Percentiles rank a stretch among this genome's conserved stretches.
These are phyloP conservation scores for Nigrospora oryzae DNA, from an alignment of 2,329 filamentous ascomycete species.

Conservation along the genomic window DNA sequence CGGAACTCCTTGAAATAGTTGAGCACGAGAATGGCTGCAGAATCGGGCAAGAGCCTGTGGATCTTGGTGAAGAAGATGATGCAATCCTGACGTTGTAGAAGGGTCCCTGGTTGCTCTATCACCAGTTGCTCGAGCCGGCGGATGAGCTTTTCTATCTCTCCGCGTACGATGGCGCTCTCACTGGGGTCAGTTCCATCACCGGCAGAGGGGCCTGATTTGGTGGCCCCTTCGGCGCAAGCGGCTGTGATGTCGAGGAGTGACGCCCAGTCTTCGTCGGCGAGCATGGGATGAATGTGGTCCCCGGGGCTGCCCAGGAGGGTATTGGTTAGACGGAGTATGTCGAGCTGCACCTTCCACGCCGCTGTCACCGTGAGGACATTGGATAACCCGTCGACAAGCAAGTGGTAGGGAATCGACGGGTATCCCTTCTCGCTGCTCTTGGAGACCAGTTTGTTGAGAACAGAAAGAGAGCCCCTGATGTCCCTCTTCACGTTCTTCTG, in stretches of 20 bases:
- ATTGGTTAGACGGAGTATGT: slow-evolving; percentile 44
- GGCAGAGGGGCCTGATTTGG: slow-evolving; percentile 10
- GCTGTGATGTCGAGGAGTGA: slow-evolving; percentile 50
- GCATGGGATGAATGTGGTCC: slow-evolving; percentile 42
- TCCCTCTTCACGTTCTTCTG: slow-evolving; percentile 46
- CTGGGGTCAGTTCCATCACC: slow-evolving; percentile 21
- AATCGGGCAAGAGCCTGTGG: slow-evolving; percentile 54
- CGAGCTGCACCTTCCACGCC: slow-evolving; percentile 34
- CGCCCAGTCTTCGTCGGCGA: slow-evolving; percentile 60
- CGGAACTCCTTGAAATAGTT: slow-evolving; percentile 61
- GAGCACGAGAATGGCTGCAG: slow-evolving; percentile 54
- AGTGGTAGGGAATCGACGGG: slow-evolving; percentile 47
- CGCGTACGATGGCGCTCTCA: slow-evolving; percentile 27
- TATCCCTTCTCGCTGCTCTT: slow-evolving; percentile 53
- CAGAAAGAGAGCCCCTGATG: slow-evolving; percentile 53
- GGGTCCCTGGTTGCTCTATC: slow-evolving; percentile 36
- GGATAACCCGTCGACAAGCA: slow-evolving; percentile 49
- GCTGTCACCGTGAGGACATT: slow-evolving; percentile 37
- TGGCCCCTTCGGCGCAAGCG: slow-evolving; percentile 37
- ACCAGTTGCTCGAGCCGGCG: slow-evolving; percentile 41
- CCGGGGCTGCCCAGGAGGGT: slow-evolving; percentile 45
- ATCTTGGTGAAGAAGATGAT: slow-evolving; percentile 59
- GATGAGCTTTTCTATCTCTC: slow-evolving; percentile 36
- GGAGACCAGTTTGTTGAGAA: slow-evolving; percentile 54
- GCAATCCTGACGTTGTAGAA: slow-evolving; percentile 57